These are phyloP conservation scores for Nitzschia sp. DNA, from an alignment of 108 stramenopile genomes.

Conservation along the genomic window DNA sequence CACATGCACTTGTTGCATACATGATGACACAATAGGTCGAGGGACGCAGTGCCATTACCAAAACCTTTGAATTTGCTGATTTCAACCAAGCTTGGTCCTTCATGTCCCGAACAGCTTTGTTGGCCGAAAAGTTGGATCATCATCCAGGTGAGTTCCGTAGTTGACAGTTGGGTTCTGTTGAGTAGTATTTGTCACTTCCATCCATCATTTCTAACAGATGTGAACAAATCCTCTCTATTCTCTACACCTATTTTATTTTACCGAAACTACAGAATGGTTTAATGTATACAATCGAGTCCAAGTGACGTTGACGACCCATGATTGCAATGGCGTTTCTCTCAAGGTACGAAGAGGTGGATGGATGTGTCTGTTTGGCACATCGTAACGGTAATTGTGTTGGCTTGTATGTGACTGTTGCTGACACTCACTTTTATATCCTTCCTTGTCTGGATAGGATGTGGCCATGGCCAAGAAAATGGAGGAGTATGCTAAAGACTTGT, in stretches of 20 bases:
- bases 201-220: too few relatives aligned
- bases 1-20: too few relatives aligned
- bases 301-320: constrained; percentile 84
- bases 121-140: constrained; percentile 95
- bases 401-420: background rate
- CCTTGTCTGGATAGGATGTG: constrained; percentile 45
- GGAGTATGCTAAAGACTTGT: constrained; percentile 51
- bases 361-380: background rate
- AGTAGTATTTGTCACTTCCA: too few relatives aligned
- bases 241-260: too few relatives aligned
- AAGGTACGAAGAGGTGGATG: constrained; percentile 48
- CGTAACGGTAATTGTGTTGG: too few relatives aligned
- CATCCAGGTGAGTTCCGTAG: constrained; percentile 71
- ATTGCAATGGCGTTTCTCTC: constrained; percentile 70
- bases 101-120: constrained; percentile 82
- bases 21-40: too few relatives aligned
- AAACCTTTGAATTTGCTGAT: constrained; percentile 80
- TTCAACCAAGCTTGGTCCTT: constrained; percentile 92
- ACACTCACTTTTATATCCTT: constrained; percentile 6
- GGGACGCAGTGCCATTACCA: constrained; percentile 52
- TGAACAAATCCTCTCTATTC: too few relatives aligned
- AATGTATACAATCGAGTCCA: constrained; percentile 95
- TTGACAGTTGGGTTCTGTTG: background rate
- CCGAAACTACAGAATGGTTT: constrained; percentile 77
- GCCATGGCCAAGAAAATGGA: constrained; percentile 82